These are phyloP conservation scores for Botrytis fabae DNA, from an alignment of 2,329 filamentous ascomycete genomes.

Conservation along the genomic window DNA sequence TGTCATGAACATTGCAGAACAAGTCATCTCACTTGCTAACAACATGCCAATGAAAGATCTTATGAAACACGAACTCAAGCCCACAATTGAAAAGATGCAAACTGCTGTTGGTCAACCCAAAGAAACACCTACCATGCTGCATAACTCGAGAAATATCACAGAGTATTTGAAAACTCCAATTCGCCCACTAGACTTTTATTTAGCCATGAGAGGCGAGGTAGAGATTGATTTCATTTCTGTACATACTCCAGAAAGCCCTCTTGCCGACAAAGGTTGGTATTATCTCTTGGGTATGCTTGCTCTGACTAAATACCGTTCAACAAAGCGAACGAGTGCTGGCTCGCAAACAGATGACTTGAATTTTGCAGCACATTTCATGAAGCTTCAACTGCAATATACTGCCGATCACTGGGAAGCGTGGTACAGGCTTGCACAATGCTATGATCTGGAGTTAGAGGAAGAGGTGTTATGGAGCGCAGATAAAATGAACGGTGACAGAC, in stretches of 20 bases:
- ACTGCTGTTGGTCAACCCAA: slow-evolving; percentile 79
- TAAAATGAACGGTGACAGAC: slow-evolving; percentile 44
- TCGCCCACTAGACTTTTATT: slow-evolving; percentile 76
- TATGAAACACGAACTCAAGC: slow-evolving; percentile 85
- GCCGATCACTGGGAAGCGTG: slow-evolving; percentile 46
- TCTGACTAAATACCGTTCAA: slow-evolving; percentile 70
- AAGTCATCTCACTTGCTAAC: slow-evolving; percentile 77
- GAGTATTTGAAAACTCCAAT: slow-evolving; percentile 81
- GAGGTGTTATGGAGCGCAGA: slow-evolving; percentile 45
- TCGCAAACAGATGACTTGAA: slow-evolving; percentile 44
- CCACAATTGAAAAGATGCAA: slow-evolving; percentile 90
- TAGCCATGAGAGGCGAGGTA: slow-evolving; percentile 76
- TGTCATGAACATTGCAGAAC: slow-evolving; percentile 78
- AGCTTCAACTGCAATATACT: slow-evolving; percentile 42
- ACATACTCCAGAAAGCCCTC: slow-evolving; percentile 64
- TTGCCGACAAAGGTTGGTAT: slow-evolving; percentile 87
- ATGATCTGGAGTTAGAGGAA: slow-evolving; percentile 45
- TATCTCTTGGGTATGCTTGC: slow-evolving; percentile 87
- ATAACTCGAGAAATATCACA: slow-evolving; percentile 82
- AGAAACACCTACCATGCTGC: slow-evolving; percentile 74
- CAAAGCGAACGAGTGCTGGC: slow-evolving; percentile 42
- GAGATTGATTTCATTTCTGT: slow-evolving; percentile 71
- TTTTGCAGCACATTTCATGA: slow-evolving; percentile 43
- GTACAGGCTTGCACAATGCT: slow-evolving; percentile 45
- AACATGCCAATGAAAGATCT: slow-evolving; percentile 88